Percentiles rank a stretch among this genome's conserved stretches.
These are phyloP conservation scores for Yamagishiella unicocca DNA, from an alignment of 139 green algal species.

Conservation along the genomic window DNA sequence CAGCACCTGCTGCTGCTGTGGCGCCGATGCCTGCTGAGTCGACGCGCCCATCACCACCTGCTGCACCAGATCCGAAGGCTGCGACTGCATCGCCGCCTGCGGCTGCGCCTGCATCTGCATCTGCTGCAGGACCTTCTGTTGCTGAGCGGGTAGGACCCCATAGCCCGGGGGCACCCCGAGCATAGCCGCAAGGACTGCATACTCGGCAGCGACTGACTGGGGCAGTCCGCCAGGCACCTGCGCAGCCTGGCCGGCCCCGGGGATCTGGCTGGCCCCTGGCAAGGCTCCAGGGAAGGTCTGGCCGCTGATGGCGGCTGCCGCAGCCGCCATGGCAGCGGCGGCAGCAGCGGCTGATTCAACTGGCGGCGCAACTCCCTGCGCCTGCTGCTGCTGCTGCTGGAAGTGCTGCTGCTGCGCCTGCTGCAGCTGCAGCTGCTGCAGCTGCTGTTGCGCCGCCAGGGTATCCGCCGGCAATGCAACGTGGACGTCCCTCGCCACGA, in stretches of 20 bases:
- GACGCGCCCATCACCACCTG: no score
- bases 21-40: neutral
- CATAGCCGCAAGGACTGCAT: slow-evolving; percentile 25
- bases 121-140: neutral
- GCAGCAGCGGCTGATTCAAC: neutral
- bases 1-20: slow-evolving; percentile 10
- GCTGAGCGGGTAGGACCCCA: neutral
- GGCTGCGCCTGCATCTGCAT: slow-evolving; percentile 8
- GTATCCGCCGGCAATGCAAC: neutral
- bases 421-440: neutral
- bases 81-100: neutral
- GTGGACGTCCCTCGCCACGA: neutral
- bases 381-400: neutral
- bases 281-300: neutral
- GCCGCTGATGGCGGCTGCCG: neutral
- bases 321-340: slow-evolving; percentile 19
- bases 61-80: neutral
- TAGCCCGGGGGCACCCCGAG: slow-evolving; percentile 6
- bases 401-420: neutral
- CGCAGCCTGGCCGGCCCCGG: neutral
- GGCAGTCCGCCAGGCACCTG: neutral
- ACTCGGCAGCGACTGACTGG: neutral
- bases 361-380: neutral
- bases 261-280: neutral
- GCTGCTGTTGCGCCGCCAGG: neutral